Conservation (phyloP, 139 green algal genomes). For the Penium margaritaceum region DNA sequence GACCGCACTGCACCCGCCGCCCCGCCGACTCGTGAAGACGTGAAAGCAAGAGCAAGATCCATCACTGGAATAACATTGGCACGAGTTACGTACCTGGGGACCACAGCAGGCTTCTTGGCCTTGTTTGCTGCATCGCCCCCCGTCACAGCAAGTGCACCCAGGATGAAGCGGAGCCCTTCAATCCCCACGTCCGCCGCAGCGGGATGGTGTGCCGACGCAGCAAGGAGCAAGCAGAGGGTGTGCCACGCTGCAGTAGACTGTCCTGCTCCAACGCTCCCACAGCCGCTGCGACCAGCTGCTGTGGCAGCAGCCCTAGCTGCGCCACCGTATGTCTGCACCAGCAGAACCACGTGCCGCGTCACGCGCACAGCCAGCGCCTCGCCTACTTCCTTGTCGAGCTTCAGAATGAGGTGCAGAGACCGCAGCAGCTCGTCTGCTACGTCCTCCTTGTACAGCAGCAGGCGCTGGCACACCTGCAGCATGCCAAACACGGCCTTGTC, state of each 20-base stretch:
- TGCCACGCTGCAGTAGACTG: slow-evolving; percentile 64
- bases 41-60: slow-evolving; percentile 19
- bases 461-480: slow-evolving; percentile 71
- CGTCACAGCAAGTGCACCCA: slow-evolving; percentile 4
- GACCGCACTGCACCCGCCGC: slow-evolving; percentile 35
- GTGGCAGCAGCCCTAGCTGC: slow-evolving; percentile 4
- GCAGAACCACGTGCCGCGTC: slow-evolving; percentile 37
- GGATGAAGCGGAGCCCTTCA: slow-evolving; percentile 48
- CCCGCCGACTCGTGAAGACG: slow-evolving; percentile 31
- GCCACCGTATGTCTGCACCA: slow-evolving; percentile 18
- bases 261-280: background rate
- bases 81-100: too few species aligned
- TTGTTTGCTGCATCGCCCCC: background rate
- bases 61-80: too few species aligned
- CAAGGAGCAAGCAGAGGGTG: slow-evolving; percentile 70
- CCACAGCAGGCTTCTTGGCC: too few species aligned
- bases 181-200: slow-evolving; percentile 58
- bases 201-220: slow-evolving; percentile 60
- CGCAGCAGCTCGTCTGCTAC: slow-evolving; percentile 71
- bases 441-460: slow-evolving; percentile 83
- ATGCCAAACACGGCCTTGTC: slow-evolving; percentile 73
- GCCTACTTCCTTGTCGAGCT: slow-evolving; percentile 62
- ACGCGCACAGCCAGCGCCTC: slow-evolving; percentile 51
- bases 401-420: slow-evolving; percentile 65
- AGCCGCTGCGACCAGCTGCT: background rate